Base-by-base conservation (phyloP, 2,329 filamentous ascomycete genomes). In the Verticillium zaregamsianum region DNA sequence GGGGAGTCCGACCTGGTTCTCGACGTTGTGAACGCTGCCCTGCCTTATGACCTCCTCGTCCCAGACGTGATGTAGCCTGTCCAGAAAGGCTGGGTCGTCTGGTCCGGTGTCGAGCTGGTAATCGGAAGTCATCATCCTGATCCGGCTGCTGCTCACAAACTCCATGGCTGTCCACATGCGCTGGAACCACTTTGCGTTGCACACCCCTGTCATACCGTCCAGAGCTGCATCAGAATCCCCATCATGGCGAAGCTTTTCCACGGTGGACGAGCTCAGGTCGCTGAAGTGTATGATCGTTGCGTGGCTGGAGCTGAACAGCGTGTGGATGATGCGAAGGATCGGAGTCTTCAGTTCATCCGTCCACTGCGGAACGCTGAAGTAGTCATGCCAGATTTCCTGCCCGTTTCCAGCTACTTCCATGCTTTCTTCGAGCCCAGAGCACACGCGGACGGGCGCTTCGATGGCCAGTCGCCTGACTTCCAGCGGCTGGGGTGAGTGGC, bases 361-460 rank as follows among this genome's bases (percentile, higher is more conserved):
- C 58, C 58, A 59, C 28, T 59, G 58, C 2, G 58, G 58, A 5
- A 59, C 58, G 39, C 58, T 59, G 58, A 59, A 33, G 11, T 59
- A 59, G 58, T 59, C 58, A 28, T 59, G 58, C 58, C 45, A 59
- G 5, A 52, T 4, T 52, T 52, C 45, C 45, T 52, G 45, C 20
- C 45, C 20, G 45, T 25, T 52, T 8, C 45, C 45, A 52, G 8
- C 45, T 23, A 14, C 45, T 23, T 52, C 45, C 45, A 52, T 52
- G 45, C 45, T 52, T 20, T 52, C 45, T 52, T 52, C 45, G 20
- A 52, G 45, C 20, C 45, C 45, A 52, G n/a, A 52, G 20, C 20
- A 52, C 45, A 52, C 20, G 45, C 7, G 45, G n/a, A 52, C 45
- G 20, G 45, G 45, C 20, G 45, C 45, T 52, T 52, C 45, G 45